Evolutionary conservation across 768 basidiomycete species (phyloP).

Genomic region (Boletellus sp.): DNA sequence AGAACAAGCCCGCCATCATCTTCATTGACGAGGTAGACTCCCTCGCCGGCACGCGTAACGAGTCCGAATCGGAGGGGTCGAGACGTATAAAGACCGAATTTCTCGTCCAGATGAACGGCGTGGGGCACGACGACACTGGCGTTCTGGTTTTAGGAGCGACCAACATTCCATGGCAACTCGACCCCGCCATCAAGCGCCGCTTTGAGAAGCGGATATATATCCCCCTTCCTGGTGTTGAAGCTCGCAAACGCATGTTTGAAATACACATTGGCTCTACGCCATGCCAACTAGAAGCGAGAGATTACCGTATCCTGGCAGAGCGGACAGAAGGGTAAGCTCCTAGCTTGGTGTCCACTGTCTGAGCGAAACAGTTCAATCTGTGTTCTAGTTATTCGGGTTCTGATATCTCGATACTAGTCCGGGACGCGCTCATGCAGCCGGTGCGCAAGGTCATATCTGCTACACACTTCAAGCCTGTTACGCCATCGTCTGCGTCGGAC

Average conservation of each 20-base stretch:
- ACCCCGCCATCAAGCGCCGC: slow-evolving; percentile 96
- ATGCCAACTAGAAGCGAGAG: slow-evolving; percentile 71
- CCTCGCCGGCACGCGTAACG: slow-evolving; percentile 88
- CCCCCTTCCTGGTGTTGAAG: slow-evolving; percentile 90
- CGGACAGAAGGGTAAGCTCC: slow-evolving; percentile 72
- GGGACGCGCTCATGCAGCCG: slow-evolving; percentile 98
- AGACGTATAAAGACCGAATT: slow-evolving; percentile 97
- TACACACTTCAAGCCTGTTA: slow-evolving; percentile 83
- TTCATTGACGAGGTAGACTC: slow-evolving; percentile 99
- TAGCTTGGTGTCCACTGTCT: not conserved
- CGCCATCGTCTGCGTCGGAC: slow-evolving; percentile 15
- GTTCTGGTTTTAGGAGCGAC: slow-evolving; percentile 96
- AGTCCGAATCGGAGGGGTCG: slow-evolving; percentile 97
- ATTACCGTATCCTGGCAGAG: slow-evolving; percentile 78
- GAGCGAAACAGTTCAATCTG: not conserved
- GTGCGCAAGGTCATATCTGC: slow-evolving; percentile 94
- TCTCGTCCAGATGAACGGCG: slow-evolving; percentile 97
- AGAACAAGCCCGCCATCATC: slow-evolving; percentile 95
- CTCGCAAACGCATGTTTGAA: slow-evolving; percentile 93
- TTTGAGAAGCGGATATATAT: slow-evolving; percentile 99
- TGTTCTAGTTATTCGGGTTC: slow-evolving; percentile 76
- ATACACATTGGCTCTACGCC: slow-evolving; percentile 93
- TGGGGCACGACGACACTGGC: slow-evolving; percentile 95
- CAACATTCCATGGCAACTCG: slow-evolving; percentile 97
- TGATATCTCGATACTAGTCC: slow-evolving; percentile 90